These are phyloP conservation scores for Excoecaria cochinchinensis DNA, from an alignment of 345 rosid species.

Conservation along the genomic window DNA sequence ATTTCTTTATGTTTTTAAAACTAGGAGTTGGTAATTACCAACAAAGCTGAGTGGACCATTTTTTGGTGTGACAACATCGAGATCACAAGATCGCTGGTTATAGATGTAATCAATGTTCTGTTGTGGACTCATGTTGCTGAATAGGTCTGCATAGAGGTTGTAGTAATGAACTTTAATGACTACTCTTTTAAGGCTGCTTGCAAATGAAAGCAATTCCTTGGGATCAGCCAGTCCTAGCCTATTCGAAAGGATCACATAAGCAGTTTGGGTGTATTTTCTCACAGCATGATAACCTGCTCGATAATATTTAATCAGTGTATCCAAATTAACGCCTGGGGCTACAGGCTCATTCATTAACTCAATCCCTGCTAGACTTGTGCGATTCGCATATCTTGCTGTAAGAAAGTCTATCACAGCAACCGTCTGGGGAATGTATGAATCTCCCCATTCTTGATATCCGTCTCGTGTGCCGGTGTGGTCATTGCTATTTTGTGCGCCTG, in stretches of 20 bases:
- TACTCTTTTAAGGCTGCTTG: slow-evolving; percentile 19
- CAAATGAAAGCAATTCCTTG: slow-evolving; percentile 29
- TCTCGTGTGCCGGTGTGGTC: too few species aligned
- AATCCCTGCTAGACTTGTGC: slow-evolving; percentile 28
- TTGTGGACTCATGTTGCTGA: slow-evolving; percentile 7
- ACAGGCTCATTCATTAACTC: slow-evolving; percentile 45
- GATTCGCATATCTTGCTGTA: background rate
- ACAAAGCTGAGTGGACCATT: slow-evolving; percentile 31
- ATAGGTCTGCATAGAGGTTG: slow-evolving; percentile 18
- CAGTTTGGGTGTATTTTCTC: slow-evolving; percentile 32
- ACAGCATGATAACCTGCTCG: slow-evolving; percentile 37
- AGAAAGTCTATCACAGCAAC: background rate
- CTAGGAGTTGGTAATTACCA: slow-evolving; percentile 15
- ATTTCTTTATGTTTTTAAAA: too few species aligned
- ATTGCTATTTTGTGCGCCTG: too few species aligned
- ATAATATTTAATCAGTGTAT: slow-evolving; percentile 29
- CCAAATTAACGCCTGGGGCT: slow-evolving; percentile 24
- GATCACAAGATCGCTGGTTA: slow-evolving; percentile 12
- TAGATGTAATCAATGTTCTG: slow-evolving; percentile 27
- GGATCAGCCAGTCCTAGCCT: slow-evolving; percentile 28
- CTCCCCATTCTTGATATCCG: too few species aligned
- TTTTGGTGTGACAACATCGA: slow-evolving; percentile 6
- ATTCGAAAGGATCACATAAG: slow-evolving; percentile 35
- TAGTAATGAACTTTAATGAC: slow-evolving; percentile 43
- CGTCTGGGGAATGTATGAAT: too few species aligned